Base-by-base conservation (phyloP, 1,139 yeast genomes). In the Cylindricascospora bacillispora region DNA sequence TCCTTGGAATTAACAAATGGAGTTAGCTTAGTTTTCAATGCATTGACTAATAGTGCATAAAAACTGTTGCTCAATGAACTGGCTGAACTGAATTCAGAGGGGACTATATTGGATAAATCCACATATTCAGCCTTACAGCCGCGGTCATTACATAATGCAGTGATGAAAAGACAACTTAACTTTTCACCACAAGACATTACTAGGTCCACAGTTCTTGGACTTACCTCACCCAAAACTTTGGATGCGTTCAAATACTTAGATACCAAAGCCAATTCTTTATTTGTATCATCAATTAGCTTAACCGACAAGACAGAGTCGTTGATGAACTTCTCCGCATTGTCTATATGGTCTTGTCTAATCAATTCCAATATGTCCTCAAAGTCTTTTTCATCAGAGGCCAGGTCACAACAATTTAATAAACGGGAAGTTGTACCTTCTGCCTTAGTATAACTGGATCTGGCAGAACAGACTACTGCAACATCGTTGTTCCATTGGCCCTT, bases 391-490 rank as follows among this genome's bases (percentile, higher is more conserved):
- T 49, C 49, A 3, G 77, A 62, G 1, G 94, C 86, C 28, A 68
- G 54, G 33, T 85, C 95, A 10, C 95, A 92, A 11, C 95, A 82
- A 27, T 65, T 58, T 30, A 89, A 59, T 19, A 89, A 64, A 39
- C 93, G 60, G 3, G 93, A 80, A 4, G 98, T 89, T 25, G 98
- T 89, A 31, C 98, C 98, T 55, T 86, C 95, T 24, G 81, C 73
- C 51, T 89, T 89, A 17, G 94, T 79, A 37, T 80, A 70, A 1
- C 95, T 75, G 5, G 95, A 82, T 42, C 98, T 68, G 3, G 98
- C 98, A 21, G 94, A 80, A 54, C 98, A 89, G 4, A 89, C 98
- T 15, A 89, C 93, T 1, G 93, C 95, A n/a, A 86, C 94, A 33
- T 78, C 66, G 45, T 70, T 68, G 15, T 61, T 59, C 26, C 39